These are phyloP conservation scores for Apiospora saccharicola DNA, from an alignment of 2,329 filamentous ascomycete species.

Conservation along the genomic window DNA sequence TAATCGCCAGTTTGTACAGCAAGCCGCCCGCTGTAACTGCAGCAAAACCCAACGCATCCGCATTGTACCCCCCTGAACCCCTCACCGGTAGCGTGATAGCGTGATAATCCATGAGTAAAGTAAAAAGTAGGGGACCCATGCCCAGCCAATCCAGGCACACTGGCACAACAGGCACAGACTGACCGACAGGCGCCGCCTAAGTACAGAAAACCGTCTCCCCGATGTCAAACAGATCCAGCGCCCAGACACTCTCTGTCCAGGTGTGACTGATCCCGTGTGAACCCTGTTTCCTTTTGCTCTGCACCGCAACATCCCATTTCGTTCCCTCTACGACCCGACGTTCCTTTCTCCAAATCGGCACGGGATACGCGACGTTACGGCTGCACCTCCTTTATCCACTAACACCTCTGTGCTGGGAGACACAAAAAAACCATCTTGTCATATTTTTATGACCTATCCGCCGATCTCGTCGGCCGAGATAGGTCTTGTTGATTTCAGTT, in stretches of 20 bases:
- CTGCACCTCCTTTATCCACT: constrained; percentile 17
- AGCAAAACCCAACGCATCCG: not conserved
- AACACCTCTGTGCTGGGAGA: constrained; percentile 16
- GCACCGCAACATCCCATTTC: constrained; percentile 19
- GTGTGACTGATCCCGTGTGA: constrained; percentile 18
- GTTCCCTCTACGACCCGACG: not conserved
- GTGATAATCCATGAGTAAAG: not conserved
- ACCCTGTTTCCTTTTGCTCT: constrained; percentile 18
- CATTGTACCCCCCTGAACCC: constrained; percentile 4
- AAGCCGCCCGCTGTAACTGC: constrained; percentile 7
- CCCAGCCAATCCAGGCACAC: constrained; percentile 24
- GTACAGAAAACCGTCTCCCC: constrained; percentile 2
- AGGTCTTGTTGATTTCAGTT: constrained; percentile 28
- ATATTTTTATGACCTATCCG: constrained; percentile 38
- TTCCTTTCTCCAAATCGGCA: constrained; percentile 6
- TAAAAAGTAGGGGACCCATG: constrained; percentile 14
- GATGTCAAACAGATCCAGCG: constrained; percentile 5
- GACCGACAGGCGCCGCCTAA: constrained; percentile 4
- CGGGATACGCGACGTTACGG: constrained; percentile 15
- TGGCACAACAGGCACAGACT: constrained; percentile 18
- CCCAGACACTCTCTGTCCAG: constrained; percentile 16
- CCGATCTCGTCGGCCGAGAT: constrained; percentile 40
- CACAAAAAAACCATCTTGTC: constrained; percentile 10
- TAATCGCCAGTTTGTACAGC: constrained; percentile 15
- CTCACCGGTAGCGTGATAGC: constrained; percentile 9